These are phyloP conservation scores for Alternaria solani DNA, from an alignment of 2,329 filamentous ascomycete genomes.

Conservation along the genomic window DNA sequence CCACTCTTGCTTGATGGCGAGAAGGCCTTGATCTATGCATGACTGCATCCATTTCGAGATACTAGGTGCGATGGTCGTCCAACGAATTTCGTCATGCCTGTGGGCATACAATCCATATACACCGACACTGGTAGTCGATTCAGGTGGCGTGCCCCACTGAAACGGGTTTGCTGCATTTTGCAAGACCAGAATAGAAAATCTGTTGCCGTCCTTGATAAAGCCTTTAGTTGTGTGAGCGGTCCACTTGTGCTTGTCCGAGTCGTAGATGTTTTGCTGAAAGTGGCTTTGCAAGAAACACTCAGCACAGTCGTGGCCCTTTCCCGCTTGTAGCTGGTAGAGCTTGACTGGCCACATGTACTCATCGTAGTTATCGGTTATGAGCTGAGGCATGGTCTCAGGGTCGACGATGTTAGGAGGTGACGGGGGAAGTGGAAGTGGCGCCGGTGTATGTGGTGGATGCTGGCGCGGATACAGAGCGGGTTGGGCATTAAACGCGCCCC, in stretches of 20 bases:
- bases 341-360: slow-evolving; percentile 36
- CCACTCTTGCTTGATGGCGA: slow-evolving; percentile 27
- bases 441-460: neutral
- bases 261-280: slow-evolving; percentile 13
- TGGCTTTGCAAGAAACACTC: slow-evolving; percentile 20
- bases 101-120: slow-evolving; percentile 31
- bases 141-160: neutral
- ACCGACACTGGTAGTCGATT: slow-evolving; percentile 33
- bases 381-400: slow-evolving; percentile 15
- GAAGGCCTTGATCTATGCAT: neutral
- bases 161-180: slow-evolving; percentile 41
- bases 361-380: slow-evolving; percentile 28
- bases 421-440: slow-evolving; percentile 1
- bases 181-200: slow-evolving; percentile 34
- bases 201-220: slow-evolving; percentile 33
- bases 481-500: neutral
- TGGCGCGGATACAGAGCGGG: neutral
- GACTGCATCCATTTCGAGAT: slow-evolving; percentile 8
- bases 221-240: slow-evolving; percentile 28
- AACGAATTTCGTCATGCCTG: slow-evolving; percentile 32
- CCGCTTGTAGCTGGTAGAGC: slow-evolving; percentile 28
- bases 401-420: neutral
- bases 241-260: slow-evolving; percentile 17
- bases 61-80: slow-evolving; percentile 31
- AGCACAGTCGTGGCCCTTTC: slow-evolving; percentile 18